Conservation (phyloP, 2,329 filamentous ascomycete genomes). For the Hypoxylon sp. region DNA sequence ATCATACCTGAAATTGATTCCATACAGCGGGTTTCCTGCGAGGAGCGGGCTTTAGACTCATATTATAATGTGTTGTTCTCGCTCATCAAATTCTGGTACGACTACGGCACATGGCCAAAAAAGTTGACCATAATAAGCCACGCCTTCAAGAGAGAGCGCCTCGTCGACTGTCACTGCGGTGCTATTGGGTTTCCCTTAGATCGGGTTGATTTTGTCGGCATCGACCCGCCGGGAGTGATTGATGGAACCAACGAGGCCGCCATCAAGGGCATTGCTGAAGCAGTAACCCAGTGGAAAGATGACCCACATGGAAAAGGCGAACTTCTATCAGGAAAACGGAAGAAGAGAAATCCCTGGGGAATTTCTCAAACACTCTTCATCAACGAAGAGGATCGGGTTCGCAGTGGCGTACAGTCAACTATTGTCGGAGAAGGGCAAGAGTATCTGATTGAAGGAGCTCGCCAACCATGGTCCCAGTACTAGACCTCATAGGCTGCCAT, state of each 20-base stretch:
- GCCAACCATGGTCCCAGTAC: slow-evolving; percentile 59
- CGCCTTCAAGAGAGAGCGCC: slow-evolving; percentile 75
- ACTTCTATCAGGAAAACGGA: slow-evolving; percentile 64
- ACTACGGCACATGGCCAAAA: slow-evolving; percentile 67
- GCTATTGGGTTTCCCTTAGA: slow-evolving; percentile 70
- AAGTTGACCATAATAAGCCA: slow-evolving; percentile 77
- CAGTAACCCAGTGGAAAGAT: slow-evolving; percentile 64
- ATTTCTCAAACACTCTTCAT: slow-evolving; percentile 63
- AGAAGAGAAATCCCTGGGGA: slow-evolving; percentile 65
- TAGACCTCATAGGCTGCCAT: neutral
- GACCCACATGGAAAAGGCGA: slow-evolving; percentile 68
- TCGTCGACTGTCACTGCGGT: slow-evolving; percentile 74
- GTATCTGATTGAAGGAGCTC: slow-evolving; percentile 58
- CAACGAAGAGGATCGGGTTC: slow-evolving; percentile 52
- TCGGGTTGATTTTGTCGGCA: slow-evolving; percentile 69
- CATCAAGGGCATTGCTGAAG: slow-evolving; percentile 60
- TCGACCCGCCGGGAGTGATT: slow-evolving; percentile 71
- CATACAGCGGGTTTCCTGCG: slow-evolving; percentile 66
- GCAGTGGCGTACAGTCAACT: slow-evolving; percentile 59
- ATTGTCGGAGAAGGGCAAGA: slow-evolving; percentile 56
- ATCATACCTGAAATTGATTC: slow-evolving; percentile 51
- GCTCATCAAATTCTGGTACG: slow-evolving; percentile 70
- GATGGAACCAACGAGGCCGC: slow-evolving; percentile 58
- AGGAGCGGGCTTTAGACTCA: slow-evolving; percentile 84
- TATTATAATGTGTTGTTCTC: slow-evolving; percentile 89